Base-by-base conservation (phyloP, 805 yeast genomes). In the Wickerhamomyces xylosicus region DNA sequence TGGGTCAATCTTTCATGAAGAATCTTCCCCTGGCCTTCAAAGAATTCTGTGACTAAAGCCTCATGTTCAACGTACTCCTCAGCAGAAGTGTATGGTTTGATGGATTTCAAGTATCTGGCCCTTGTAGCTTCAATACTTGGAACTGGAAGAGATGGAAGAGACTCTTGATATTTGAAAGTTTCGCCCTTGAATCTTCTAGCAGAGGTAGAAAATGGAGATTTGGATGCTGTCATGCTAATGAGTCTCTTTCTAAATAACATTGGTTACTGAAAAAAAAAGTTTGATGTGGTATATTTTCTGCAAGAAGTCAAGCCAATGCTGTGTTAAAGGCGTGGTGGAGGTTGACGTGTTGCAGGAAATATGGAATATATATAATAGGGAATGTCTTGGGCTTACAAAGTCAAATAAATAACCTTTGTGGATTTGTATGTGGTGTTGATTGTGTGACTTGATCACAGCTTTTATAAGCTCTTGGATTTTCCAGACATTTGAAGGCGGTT, bases 111-210 rank as follows among this genome's bases (percentile, higher is more conserved):
- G 59, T 85, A 90, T 43, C 74, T 73, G 10, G 64, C 58, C 34
- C 83, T 71, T 3, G 97, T 85, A 38, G 77, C 75, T 41, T 75
- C 69, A 41, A 90, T 67, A 1, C 79, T 62, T 2, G 98, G 98
- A 6, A 90, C 95, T 0, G 97, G 97, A 48, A 90, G 71, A 37
- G 75, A 69, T 6, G 97, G 97, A 39, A 90, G 71, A 35, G 75
- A 63, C 32, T 71, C 66, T 58, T 89, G 96, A 63, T 68, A 75
- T 47, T 78, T 72, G 63, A 66, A 85, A 44, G 90, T 77, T 43
- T 72, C 74, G 31, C 92, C 95, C 50, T 74, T 74, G 48, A 56
- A 61, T 34, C 39, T 39, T 7, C 37, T 41, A 8, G 41, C 34
- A 19, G 37, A 22, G 2, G 54, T 43, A n/a, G 53, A 33, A 11